Conservation (phyloP, 805 yeast genomes). For the Kuraishia hungarica region DNA sequence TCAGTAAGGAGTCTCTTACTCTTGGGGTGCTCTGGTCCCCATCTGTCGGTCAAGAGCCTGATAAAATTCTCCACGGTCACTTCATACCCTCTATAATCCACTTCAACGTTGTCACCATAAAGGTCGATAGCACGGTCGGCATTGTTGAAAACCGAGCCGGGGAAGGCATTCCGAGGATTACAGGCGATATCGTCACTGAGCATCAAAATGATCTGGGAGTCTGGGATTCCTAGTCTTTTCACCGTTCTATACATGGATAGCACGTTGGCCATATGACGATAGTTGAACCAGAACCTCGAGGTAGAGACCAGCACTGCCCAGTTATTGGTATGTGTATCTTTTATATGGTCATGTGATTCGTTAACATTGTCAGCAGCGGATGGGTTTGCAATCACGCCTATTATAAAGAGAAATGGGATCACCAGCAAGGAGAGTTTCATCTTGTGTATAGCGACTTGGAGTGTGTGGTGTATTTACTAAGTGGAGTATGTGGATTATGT, state of each 20-base stretch:
- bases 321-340: conserved; percentile 41
- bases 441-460: too few species aligned
- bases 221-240: conserved; percentile 93
- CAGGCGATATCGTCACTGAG: conserved; percentile 96
- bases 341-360: not conserved
- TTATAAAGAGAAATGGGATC: not conserved
- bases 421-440: not conserved
- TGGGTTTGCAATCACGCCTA: not conserved
- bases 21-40: conserved; percentile 92
- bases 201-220: conserved; percentile 94
- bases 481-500: too few species aligned
- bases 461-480: too few species aligned
- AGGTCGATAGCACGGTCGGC: conserved; percentile 87
- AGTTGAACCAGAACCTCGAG: conserved; percentile 96
- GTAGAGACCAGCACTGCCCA: conserved; percentile 93
- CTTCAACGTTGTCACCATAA: conserved; percentile 92
- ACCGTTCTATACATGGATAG: conserved; percentile 92
- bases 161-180: conserved; percentile 90
- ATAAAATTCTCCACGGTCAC: conserved; percentile 96
- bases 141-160: conserved; percentile 93
- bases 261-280: conserved; percentile 95
- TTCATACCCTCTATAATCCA: conserved; percentile 95
- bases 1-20: conserved; percentile 87
- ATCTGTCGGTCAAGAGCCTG: conserved; percentile 87
- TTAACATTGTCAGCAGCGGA: not conserved